A percentile compares a stretch with the other conserved stretches of the same genome.
These are phyloP conservation scores for Gleditsia sinensis DNA, from an alignment of 306 rosid species.

Conservation along the genomic window DNA sequence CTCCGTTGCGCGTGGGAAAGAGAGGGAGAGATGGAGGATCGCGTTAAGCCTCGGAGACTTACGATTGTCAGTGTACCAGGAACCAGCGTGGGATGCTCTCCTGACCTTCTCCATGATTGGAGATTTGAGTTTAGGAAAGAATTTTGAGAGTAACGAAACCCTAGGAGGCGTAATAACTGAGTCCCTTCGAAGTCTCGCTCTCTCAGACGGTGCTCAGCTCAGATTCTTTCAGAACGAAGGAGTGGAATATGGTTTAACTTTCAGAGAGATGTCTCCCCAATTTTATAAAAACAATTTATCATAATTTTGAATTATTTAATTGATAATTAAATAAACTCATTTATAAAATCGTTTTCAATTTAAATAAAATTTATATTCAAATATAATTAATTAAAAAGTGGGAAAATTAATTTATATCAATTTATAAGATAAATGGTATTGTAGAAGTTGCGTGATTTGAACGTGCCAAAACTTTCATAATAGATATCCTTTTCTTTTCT, in stretches of 20 bases:
- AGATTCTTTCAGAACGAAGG: neutral
- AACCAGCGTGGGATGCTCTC: conserved; percentile 78
- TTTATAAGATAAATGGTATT: no score
- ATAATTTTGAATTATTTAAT: no score
- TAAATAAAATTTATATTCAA: no score
- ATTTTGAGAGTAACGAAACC: neutral
- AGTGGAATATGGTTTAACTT: neutral
- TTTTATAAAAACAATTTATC: no score
- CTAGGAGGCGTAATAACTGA: neutral
- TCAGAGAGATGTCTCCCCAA: neutral
- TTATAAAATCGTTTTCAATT: no score
- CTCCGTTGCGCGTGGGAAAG: neutral
- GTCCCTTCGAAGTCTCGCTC: neutral
- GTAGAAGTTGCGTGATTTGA: no score
- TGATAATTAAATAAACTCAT: no score
- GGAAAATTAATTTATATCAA: no score
- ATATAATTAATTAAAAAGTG: no score
- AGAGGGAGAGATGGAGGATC: neutral
- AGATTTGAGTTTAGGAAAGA: neutral
- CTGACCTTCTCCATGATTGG: conserved; percentile 57
- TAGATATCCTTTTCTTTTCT: no score
- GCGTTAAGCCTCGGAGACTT: conserved; percentile 37
- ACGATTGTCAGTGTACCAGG: conserved; percentile 80
- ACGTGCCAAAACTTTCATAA: no score
- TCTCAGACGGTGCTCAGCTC: neutral